Evolutionary conservation across 345 rosid genomes (phyloP), one percentile per base, ranked within the genome.

Genomic region (Hibiscus tridactylites): DNA sequence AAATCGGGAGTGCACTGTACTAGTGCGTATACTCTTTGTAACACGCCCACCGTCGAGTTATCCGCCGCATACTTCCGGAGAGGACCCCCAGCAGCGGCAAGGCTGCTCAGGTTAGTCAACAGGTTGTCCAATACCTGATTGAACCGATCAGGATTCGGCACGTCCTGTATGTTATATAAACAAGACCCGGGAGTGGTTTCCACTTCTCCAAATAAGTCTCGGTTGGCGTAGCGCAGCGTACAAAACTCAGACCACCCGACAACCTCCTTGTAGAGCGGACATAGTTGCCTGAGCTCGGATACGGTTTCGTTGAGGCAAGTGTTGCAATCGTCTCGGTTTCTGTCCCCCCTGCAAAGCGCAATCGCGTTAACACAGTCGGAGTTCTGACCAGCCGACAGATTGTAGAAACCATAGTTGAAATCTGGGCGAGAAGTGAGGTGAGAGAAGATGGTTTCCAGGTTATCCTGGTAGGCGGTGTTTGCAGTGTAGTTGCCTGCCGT

Each of bases 1-100:
- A 91, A 57, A 69, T 91, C 91, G 2, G 84, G 82, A 5, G 88
- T 82, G 80, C 97, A 91, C 74, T 88, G 91, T 4, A 83, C 54
- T 0, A n/a, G 17, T 5, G 78, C 80, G 44, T 68, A 83, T 44
- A 81, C 9, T 13, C 59, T 75, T 54, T 37, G 73, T 44, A 59
- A 77, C 5, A 12, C 17, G 0, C 75, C 73, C 10, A 60, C 29
- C 31, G 71, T 65, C 1, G 44, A 15, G 42, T n/a, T 52, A 33
- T 28, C 71, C 4, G 61, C 61, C 1, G 72, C 72, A 52, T 68
- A 68, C 72, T 68, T 68, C 26, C 72, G 72, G 19, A 68, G 44
- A 50, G 72, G n/a, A 19, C 42, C 72, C 16, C 3, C 61, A 2
- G 47, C 47, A 0, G 47, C 26, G 0, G 72, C 72, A 9, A 0